Evolutionary conservation across 352 stramenopile species (phyloP).

Genomic region (Phytophthora uliginosa): DNA sequence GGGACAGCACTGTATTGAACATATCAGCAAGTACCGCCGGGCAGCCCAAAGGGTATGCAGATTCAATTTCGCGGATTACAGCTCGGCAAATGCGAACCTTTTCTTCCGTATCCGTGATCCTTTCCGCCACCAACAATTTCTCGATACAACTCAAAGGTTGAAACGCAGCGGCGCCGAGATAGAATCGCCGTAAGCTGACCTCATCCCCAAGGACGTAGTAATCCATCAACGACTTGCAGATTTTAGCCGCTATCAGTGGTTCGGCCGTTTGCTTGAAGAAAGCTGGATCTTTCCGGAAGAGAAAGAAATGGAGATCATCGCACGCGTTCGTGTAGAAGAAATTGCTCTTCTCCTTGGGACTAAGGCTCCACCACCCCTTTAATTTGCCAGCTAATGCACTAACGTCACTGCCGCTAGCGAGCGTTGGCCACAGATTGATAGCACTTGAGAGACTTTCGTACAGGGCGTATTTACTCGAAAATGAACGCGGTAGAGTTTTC

Average conservation of each 20-base stretch:
- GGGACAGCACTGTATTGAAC: constrained; percentile 46
- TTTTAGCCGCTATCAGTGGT: constrained; percentile 53
- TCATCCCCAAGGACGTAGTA: constrained; percentile 57
- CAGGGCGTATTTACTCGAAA: constrained; percentile 50
- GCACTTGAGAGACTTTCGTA: constrained; percentile 46
- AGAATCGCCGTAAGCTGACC: constrained; percentile 32
- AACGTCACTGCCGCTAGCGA: constrained; percentile 29
- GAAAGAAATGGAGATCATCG: constrained; percentile 68
- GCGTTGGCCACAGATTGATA: constrained; percentile 43
- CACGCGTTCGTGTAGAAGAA: constrained; percentile 59
- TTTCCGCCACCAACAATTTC: constrained; percentile 50
- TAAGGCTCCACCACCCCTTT: constrained; percentile 40
- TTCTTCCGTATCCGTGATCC: constrained; percentile 23
- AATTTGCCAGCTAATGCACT: constrained; percentile 40
- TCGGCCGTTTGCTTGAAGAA: constrained; percentile 54
- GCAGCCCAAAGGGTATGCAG: constrained; percentile 17
- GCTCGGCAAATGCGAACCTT: constrained; percentile 36
- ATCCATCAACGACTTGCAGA: constrained; percentile 66
- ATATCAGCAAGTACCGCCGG: constrained; percentile 22
- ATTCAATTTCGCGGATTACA: constrained; percentile 44
- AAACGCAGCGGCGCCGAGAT: constrained; percentile 40
- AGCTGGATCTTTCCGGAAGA: constrained; percentile 56
- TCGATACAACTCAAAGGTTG: constrained; percentile 48
- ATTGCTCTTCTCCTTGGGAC: constrained; percentile 27
- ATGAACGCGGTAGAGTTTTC: constrained; percentile 33